Base-by-base conservation (phyloP, 768 basidiomycete species). In the Brasilioporus rufonigricans region DNA sequence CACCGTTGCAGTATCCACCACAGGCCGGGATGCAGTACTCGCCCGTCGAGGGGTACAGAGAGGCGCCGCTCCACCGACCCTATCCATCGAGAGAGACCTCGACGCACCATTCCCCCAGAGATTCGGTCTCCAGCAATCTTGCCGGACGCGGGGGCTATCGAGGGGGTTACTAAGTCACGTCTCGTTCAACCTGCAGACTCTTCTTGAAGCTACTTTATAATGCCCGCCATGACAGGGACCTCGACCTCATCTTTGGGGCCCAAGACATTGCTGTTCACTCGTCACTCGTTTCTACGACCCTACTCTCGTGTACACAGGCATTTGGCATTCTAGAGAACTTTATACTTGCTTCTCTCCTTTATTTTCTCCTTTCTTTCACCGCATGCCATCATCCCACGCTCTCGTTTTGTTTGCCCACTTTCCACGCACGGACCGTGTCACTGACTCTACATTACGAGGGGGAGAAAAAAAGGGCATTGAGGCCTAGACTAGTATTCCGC, bases 11-110 rank as follows among this genome's bases (percentile, higher is more conserved):
- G 61, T 80, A 62, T 73, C 79, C 55, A 60, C 75, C 58, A 50
- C 72, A 59, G 52, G 55, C 60, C 31, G 65, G 63, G 10, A 52
- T 46, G 54, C 59, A 60, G 10, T 62, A 61, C 65, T 54, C 58
- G 57, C 52, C 72, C 55, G 62, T 53, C 23, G 73, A 74, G 12
- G 76, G 72, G 5, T 75, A 74, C 56, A 74, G 85, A 44, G 82
- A 87, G 61, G 85, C 86, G 6, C 81, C 87, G 1, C 65, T 83
- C 1, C 85, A 89, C 63, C 77, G 88, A 53, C 85, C 85, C 1
- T 69, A 76, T 50, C 63, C 66, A 5, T 58, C 59, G 24, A 58
- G 65, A 21, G 64, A 62, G 6, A 58, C 26, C 35, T 56, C 56
- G 33, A 43, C 8, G 26, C 36, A 47, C 40, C 54, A 59, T 16